Evolutionary conservation across 1,284 basidiomycete species (phyloP).

Genomic region (Boletus sp.): DNA sequence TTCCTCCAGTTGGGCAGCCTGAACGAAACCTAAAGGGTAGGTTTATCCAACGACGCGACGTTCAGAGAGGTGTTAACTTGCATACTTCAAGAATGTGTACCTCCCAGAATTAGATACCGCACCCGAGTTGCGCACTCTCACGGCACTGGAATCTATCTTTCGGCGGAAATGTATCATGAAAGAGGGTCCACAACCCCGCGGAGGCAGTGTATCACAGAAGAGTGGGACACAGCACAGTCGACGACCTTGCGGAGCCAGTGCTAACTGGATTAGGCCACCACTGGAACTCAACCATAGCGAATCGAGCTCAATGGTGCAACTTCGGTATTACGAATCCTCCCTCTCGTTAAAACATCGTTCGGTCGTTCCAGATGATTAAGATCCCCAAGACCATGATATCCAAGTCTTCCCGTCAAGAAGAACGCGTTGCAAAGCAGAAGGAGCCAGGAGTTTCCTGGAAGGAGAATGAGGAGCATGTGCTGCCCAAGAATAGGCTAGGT

Average conservation of each 20-base stretch:
- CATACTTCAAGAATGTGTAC: not conserved
- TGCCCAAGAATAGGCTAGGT: conserved; percentile 55
- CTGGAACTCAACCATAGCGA: not conserved
- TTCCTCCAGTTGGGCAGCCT: not conserved
- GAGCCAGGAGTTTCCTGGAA: conserved; percentile 51
- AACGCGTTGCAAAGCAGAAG: not conserved
- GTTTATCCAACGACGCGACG: not conserved
- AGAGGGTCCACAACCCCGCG: not conserved
- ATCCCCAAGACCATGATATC: conserved; percentile 11
- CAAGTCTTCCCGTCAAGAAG: not conserved
- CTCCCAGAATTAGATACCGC: not conserved
- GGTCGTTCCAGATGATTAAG: not conserved
- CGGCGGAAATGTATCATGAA: not conserved
- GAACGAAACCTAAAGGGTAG: not conserved
- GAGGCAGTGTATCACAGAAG: not conserved
- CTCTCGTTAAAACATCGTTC: not conserved
- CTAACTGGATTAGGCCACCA: not conserved
- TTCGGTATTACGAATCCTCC: not conserved
- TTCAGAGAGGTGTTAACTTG: not conserved
- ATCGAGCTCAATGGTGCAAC: not conserved
- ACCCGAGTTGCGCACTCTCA: not conserved
- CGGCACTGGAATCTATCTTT: not conserved
- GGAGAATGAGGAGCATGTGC: conserved; percentile 46
- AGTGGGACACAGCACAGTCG: no score
- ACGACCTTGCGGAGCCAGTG: not conserved